Evolutionary conservation across 164 flowering plant genomes (phyloP).

Genomic region (Macadamia tetraphylla): DNA sequence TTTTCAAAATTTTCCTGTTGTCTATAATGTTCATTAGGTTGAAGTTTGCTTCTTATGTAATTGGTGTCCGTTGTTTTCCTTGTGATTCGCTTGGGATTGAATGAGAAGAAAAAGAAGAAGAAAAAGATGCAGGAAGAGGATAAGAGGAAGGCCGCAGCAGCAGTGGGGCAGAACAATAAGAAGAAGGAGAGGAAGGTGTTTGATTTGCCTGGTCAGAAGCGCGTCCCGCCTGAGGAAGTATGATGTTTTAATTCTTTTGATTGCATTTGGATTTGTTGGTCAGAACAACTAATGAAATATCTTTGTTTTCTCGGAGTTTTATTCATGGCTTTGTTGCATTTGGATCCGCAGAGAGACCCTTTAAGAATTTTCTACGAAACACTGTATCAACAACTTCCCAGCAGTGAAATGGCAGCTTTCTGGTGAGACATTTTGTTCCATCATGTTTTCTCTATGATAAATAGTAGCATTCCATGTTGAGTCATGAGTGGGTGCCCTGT

Average conservation of each 20-base stretch:
- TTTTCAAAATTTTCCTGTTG: too few species aligned
- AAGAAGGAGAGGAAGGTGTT: conserved; percentile 70
- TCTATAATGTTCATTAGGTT: too few species aligned
- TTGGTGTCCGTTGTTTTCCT: background rate
- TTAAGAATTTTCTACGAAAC: conserved; percentile 83
- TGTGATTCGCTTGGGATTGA: conserved; percentile 6
- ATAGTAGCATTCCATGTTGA: too few species aligned
- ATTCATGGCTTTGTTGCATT: conserved; percentile 11
- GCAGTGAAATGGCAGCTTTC: conserved; percentile 86
- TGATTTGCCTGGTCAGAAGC: conserved; percentile 94
- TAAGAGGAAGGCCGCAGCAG: conserved; percentile 13
- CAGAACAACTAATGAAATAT: background rate
- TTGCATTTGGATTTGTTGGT: background rate
- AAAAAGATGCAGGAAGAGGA: conserved; percentile 23
- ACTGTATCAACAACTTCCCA: conserved; percentile 60
- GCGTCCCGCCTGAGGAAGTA: conserved; percentile 88
- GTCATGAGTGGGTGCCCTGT: too few species aligned
- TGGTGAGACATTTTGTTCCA: conserved; percentile 43
- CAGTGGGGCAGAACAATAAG: conserved; percentile 24
- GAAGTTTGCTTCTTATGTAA: background rate
- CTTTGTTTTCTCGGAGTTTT: background rate
- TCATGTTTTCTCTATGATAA: background rate
- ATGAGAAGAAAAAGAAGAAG: conserved; percentile 29
- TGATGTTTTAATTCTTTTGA: background rate
- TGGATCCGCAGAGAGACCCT: conserved; percentile 79